Evolutionary conservation across 2,329 filamentous ascomycete species (phyloP).

Genomic region (Colletotrichum karsti): DNA sequence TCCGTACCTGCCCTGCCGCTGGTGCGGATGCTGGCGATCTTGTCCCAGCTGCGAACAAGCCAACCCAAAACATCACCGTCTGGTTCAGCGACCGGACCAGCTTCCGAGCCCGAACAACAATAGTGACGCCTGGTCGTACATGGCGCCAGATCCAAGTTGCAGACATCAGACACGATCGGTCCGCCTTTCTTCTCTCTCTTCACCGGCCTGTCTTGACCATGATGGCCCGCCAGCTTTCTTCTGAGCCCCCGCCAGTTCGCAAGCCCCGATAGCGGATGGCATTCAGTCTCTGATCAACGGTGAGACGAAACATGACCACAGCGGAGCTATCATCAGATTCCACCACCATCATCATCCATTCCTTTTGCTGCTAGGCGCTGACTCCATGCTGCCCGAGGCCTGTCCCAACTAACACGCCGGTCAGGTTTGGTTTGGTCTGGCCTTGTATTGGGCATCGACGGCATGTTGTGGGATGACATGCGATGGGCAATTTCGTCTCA

Average conservation of each 20-base stretch:
- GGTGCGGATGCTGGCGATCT: conserved; percentile 1
- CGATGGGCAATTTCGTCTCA: background rate
- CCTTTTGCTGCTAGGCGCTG: background rate
- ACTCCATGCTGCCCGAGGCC: conserved; percentile 8
- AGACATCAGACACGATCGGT: background rate
- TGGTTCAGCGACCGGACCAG: conserved; percentile 11
- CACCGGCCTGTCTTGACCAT: conserved; percentile 5
- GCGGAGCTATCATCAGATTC: conserved; percentile 6
- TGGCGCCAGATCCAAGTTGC: background rate
- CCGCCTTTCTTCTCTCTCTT: conserved; percentile 4
- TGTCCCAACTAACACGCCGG: background rate
- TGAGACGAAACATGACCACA: conserved; percentile 23
- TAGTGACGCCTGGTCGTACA: background rate
- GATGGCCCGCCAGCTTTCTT: conserved; percentile 14
- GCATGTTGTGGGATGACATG: background rate
- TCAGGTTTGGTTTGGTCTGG: background rate
- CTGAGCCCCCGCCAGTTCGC: conserved; percentile 20
- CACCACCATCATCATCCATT: conserved; percentile 4
- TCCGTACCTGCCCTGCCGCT: background rate
- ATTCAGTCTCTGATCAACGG: conserved; percentile 10
- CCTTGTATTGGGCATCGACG: background rate
- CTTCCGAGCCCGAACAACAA: background rate
- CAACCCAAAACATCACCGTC: background rate
- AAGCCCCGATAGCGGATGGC: conserved; percentile 20
- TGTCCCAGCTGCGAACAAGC: background rate